Evolutionary conservation across 2,329 filamentous ascomycete species (phyloP).

Genomic region (Myriangium duriaei): DNA sequence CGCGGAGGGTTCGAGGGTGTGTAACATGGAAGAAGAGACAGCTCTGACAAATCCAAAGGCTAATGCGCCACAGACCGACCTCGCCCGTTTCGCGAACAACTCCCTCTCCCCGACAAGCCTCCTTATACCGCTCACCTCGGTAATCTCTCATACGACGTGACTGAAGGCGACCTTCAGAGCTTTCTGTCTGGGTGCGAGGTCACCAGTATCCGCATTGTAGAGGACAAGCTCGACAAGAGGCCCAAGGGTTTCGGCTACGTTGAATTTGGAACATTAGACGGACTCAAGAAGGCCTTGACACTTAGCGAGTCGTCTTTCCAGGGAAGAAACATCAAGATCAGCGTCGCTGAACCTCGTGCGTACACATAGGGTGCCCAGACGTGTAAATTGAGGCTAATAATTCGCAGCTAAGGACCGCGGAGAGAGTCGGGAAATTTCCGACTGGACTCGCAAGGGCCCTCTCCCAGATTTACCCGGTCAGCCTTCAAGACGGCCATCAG

Average conservation of each 20-base stretch:
- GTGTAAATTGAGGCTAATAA: neutral
- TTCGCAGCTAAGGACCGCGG: conserved; percentile 68
- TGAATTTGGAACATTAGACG: conserved; percentile 78
- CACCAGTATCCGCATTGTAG: conserved; percentile 86
- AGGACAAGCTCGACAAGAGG: conserved; percentile 85
- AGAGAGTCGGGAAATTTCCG: conserved; percentile 69
- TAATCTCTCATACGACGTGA: conserved; percentile 92
- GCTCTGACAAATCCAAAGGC: neutral
- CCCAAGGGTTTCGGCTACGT: conserved; percentile 98
- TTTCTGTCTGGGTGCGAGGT: conserved; percentile 80
- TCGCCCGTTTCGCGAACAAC: conserved; percentile 50
- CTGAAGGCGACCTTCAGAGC: conserved; percentile 65
- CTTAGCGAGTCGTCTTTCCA: conserved; percentile 74
- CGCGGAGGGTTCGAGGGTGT: conserved; percentile 21
- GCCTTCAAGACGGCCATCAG: conserved; percentile 41
- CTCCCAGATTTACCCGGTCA: conserved; percentile 57
- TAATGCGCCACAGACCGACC: conserved; percentile 20
- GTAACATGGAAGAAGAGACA: neutral
- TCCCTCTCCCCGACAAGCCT: conserved; percentile 80
- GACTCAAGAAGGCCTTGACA: conserved; percentile 78
- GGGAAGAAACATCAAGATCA: conserved; percentile 81
- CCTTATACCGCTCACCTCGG: conserved; percentile 93
- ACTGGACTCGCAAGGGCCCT: conserved; percentile 90
- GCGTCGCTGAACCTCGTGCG: conserved; percentile 95
- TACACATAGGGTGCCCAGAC: conserved; percentile 16